Evolutionary conservation across 345 rosid genomes (phyloP), one percentile per base, ranked within the genome.

Genomic region (Stellera chamaejasme): DNA sequence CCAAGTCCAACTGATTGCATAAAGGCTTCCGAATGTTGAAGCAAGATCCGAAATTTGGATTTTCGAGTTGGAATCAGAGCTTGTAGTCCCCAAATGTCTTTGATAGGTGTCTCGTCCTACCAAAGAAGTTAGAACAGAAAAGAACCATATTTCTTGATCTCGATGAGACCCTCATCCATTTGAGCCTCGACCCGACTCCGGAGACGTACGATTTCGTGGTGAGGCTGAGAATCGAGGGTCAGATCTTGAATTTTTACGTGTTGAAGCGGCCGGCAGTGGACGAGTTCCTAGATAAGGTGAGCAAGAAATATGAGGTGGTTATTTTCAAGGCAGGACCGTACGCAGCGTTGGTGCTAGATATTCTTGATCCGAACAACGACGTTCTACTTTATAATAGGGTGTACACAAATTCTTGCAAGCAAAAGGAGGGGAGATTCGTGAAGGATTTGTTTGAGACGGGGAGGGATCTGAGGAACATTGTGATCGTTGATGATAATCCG

Each of bases 321-420:
- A 79, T 88, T 42, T 88, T 92, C 80, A 88, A 95, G 11, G 95
- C 96, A 11, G 96, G 95, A 59, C 90, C 79, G 50, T 92, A 92
- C 60, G 95, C 96, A 1, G 77, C 96, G 0, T 54, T 79, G 14
- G 87, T 92, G 15, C 81, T 92, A n/a, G 93, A 88, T 27, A 67
- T 59, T 62, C 47, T 92, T n/a, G 98, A 88, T 51, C 67, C 48
- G 3, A 62, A 73, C 43, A 62, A 86, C 36, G 39, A 84, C 36
- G 5, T 32, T 32, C 39, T 81, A 60, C 78, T 92, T 13, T 75
- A 90, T 0, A 79, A 84, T 56, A 71, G 89, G 68, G 76, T 82
- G 49, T 92, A 84, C 36, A 58, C 90, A 13, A 85, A 88, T 58
- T 82, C 95, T 0, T 88, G 98, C 66, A 74, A 62, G 48, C 80